Base-by-base conservation (phyloP, 768 basidiomycete genomes). In the Suillus subalutaceus region DNA sequence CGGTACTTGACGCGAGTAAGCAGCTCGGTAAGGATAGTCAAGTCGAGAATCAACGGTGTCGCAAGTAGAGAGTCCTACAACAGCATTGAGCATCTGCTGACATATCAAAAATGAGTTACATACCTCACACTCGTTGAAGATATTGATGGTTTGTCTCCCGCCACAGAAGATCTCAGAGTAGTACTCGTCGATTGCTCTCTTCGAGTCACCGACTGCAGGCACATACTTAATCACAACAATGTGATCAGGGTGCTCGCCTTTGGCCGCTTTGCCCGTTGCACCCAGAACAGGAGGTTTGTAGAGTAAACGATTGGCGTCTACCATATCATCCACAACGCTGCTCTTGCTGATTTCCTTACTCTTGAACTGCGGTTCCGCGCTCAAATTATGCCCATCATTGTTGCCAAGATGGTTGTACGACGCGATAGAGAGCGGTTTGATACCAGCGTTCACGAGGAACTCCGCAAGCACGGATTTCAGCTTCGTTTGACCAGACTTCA, bases 101-200 rank as follows among this genome's bases (percentile, higher is more conserved):
- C 50, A 64, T 16, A 38, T 62, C 12, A 44, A 40, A 65, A 46
- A 59, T 15, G 1, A 2, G 67, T 50, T 43, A 75, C 85, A 15
- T 69, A 90, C 91, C 84, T 97, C 95, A 84, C 97, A 98, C 79
- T 96, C 93, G 79, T 98, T 98, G 87, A 97, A 97, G 81, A 95
- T 94, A 78, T 93, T 95, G 84, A 97, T 96, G 13, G 92, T 94
- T 69, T 91, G 93, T 68, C 94, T 84, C 37, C 96, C 96, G 71
- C 96, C 96, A 75, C 96, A 97, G 83, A 96, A 90, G 73, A 99
- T 96, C 85, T 99, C 96, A 13, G 94, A 96, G 79, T 96, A 95
- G 81, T 98, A 99, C 83, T 98, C 96, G 80, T 99, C 97, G 84
- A 99, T 95, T n/a, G 96, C 97, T 65, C 94, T 87, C 88, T 98